Evolutionary conservation across 352 stramenopile species (phyloP).

Genomic region (Phytophthora ohioensis): DNA sequence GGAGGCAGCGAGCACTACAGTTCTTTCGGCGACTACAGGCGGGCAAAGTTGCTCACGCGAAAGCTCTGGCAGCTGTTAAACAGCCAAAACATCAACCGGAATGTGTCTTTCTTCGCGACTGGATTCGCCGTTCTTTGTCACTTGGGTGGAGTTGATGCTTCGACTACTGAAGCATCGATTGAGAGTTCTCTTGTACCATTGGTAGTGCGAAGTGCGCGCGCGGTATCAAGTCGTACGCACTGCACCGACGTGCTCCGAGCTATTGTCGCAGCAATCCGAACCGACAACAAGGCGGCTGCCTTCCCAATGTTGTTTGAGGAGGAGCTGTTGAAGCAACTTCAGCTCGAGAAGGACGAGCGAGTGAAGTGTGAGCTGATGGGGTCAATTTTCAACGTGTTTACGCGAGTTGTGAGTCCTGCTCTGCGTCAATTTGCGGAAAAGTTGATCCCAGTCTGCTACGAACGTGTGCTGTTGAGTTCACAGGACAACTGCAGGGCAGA

Average conservation of each 20-base stretch:
- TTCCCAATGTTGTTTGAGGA: slow-evolving; percentile 38
- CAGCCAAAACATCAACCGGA: slow-evolving; percentile 10
- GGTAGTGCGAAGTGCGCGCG: slow-evolving; percentile 34
- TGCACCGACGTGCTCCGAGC: slow-evolving; percentile 32
- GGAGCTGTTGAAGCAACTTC: slow-evolving; percentile 32
- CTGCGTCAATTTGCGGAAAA: slow-evolving; percentile 26
- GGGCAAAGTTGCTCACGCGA: slow-evolving; percentile 44
- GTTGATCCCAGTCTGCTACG: slow-evolving; percentile 30
- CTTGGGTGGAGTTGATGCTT: slow-evolving; percentile 42
- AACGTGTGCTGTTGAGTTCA: slow-evolving; percentile 33
- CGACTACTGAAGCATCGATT: slow-evolving; percentile 27
- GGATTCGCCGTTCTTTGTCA: slow-evolving; percentile 43
- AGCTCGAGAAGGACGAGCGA: slow-evolving; percentile 22
- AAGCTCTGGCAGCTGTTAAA: slow-evolving; percentile 54
- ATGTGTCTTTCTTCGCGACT: slow-evolving; percentile 43
- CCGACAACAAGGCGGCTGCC: slow-evolving; percentile 16
- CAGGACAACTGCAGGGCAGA: slow-evolving; percentile 20
- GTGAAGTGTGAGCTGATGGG: slow-evolving; percentile 31
- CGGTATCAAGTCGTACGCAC: not conserved
- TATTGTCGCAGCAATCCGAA: slow-evolving; percentile 35
- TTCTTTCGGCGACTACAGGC: slow-evolving; percentile 47
- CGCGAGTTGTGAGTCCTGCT: slow-evolving; percentile 26
- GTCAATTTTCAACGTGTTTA: slow-evolving; percentile 43
- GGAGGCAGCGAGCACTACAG: slow-evolving; percentile 22
- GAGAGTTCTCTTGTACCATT: slow-evolving; percentile 44